A percentile compares a stretch with the other conserved stretches of the same genome.
Evolutionary conservation across 169 alveolate genomes (phyloP).

Genomic region (Theileria luwenshuni): DNA sequence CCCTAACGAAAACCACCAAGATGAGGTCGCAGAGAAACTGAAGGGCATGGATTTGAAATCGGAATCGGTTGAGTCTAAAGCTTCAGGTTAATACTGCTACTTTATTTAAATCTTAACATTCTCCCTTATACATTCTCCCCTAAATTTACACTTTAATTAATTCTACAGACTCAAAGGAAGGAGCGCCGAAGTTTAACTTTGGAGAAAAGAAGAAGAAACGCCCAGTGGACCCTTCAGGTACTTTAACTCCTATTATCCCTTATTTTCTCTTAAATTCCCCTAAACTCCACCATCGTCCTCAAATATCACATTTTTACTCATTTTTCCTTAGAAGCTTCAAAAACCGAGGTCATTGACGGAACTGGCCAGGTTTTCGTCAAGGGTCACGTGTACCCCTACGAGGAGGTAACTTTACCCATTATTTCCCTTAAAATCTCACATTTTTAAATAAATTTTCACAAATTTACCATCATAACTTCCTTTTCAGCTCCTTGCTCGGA

Average conservation of each 20-base stretch:
- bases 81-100: not conserved
- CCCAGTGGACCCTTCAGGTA: slow-evolving; percentile 74
- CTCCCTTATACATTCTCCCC: not conserved
- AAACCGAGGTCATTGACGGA: slow-evolving; percentile 75
- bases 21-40: slow-evolving; percentile 17
- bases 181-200: slow-evolving; percentile 77
- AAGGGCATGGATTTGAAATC: slow-evolving; percentile 8
- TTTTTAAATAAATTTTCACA: slow-evolving; percentile 14
- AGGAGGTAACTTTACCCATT: slow-evolving; percentile 69
- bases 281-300: not conserved
- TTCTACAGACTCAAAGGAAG: slow-evolving; percentile 40
- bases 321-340: slow-evolving; percentile 58
- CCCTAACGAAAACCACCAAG: not conserved
- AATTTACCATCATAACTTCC: slow-evolving; percentile 6
- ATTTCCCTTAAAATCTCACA: too few species aligned
- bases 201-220: slow-evolving; percentile 87
- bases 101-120: too few species aligned
- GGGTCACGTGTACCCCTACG: slow-evolving; percentile 86
- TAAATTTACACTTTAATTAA: not conserved
- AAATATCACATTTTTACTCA: slow-evolving; percentile 40
- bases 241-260: not conserved
- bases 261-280: slow-evolving; percentile 65
- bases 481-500: slow-evolving; percentile 83
- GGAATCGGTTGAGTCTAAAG: slow-evolving; percentile 3
- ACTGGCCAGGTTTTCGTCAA: slow-evolving; percentile 80